Base-by-base conservation (phyloP, 1,284 basidiomycete species). In the Sanghuangporus baumii region DNA sequence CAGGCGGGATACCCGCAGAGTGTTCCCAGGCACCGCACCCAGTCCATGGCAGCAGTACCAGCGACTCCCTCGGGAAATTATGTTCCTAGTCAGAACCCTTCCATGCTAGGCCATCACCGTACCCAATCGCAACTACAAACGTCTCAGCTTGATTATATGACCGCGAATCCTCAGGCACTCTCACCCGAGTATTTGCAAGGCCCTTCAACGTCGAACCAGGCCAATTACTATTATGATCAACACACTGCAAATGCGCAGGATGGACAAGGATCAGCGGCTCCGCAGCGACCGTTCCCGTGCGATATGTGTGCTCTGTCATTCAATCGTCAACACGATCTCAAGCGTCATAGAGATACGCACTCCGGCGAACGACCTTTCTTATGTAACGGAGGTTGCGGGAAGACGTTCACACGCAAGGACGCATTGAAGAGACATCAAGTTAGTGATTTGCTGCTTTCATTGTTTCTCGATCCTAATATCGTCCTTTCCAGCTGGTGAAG, bases 341-440 rank as follows among this genome's bases (percentile, higher is more conserved):
- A 91, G 72, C 82, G 89, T 47, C 89, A 91, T 74, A 79, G 87
- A 67, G 89, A 91, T 69, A 91, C 88, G 23, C 88, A 91, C 74
- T 87, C 86, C 11, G 88, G 88, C 51, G 89, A 91, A 73, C 89
- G 91, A 71, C 89, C 89, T 11, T 91, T 85, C 74, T 73, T 84
- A 37, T 91, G 89, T 73, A 89, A 89, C 67, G 89, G 89, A 12
- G 87, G 86, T 46, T 91, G 89, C 66, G 88, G 88, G 57, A 91
- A 91, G 78, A 90, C 88, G 2, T 91, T 91, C 71, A 91, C 89
- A 56, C 82, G 89, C 68, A 91, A 91, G 74, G 89, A 91, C 70
- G 89, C 89, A 26, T 73, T 91, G 69, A 91, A 91, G 75, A 81
- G 89, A 66, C 89, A 91, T 71, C 89, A 91, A 83, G 89, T 84